Conservation (phyloP, 2,329 filamentous ascomycete genomes). For the Talaromyces sp. region DNA sequence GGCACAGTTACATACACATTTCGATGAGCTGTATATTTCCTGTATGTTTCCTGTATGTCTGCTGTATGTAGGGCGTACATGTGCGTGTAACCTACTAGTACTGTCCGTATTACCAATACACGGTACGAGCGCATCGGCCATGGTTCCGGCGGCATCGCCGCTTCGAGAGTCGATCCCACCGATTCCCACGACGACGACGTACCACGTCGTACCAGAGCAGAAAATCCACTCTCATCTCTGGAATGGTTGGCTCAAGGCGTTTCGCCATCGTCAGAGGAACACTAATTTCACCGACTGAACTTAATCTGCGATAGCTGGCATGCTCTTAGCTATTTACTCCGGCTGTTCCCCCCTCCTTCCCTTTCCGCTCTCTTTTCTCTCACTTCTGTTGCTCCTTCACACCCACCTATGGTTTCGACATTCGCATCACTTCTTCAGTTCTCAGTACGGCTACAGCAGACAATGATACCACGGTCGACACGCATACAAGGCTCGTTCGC, state of each 20-base stretch:
- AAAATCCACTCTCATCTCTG: neutral
- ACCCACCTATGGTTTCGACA: neutral
- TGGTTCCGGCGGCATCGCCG: constrained; percentile 18
- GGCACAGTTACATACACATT: constrained; percentile 6
- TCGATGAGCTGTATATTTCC: too few relatives aligned
- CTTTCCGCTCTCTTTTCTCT: neutral
- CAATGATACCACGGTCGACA: constrained; percentile 17
- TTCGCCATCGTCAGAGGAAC: constrained; percentile 2
- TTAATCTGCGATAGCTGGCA: constrained; percentile 3
- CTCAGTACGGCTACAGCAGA: constrained; percentile 9
- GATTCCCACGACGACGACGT: neutral
- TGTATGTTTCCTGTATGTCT: too few relatives aligned
- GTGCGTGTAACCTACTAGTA: neutral
- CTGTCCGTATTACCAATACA: neutral
- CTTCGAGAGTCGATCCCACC: constrained; percentile 15
- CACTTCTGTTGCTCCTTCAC: neutral
- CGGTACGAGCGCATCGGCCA: neutral
- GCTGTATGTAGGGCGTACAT: constrained; percentile 5
- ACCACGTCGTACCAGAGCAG: neutral
- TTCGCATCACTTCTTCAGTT: neutral
- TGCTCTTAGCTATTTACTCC: neutral
- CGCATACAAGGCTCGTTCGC: constrained; percentile 13
- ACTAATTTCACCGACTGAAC: neutral
- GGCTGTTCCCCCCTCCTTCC: constrained; percentile 7
- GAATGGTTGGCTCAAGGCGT: constrained; percentile 3